These are phyloP conservation scores for Apiospora marii DNA, from an alignment of 2,329 filamentous ascomycete species.

Conservation along the genomic window DNA sequence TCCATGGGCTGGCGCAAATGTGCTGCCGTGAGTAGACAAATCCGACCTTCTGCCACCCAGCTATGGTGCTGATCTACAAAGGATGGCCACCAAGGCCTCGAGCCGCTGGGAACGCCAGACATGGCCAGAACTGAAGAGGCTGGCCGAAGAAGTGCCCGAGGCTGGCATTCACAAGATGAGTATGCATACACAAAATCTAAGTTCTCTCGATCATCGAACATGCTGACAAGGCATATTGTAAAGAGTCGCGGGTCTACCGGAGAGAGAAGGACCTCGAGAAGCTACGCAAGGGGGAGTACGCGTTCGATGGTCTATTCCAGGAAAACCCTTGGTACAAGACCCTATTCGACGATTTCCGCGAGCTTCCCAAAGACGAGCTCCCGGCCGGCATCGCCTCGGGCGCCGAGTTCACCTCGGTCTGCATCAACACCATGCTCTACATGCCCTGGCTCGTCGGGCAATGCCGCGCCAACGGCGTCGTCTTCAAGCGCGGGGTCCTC, in stretches of 20 bases:
- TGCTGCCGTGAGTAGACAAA: constrained; percentile 39
- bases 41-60: constrained; percentile 17
- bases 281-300: constrained; percentile 47
- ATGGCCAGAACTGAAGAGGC: constrained; percentile 40
- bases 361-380: constrained; percentile 65
- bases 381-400: constrained; percentile 73
- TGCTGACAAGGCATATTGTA: not conserved
- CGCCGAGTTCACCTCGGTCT: constrained; percentile 82
- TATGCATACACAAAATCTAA: constrained; percentile 28
- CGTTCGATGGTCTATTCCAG: constrained; percentile 72
- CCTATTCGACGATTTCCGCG: constrained; percentile 74
- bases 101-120: constrained; percentile 42
- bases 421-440: constrained; percentile 90
- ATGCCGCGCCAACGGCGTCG: constrained; percentile 76
- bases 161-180: constrained; percentile 44
- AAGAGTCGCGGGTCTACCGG: constrained; percentile 58
- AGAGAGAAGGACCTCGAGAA: constrained; percentile 67
- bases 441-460: constrained; percentile 85
- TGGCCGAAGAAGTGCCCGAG: constrained; percentile 43
- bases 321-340: constrained; percentile 77
- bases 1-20: constrained; percentile 43
- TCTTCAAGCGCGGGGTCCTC: constrained; percentile 69
- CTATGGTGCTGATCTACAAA: constrained; percentile 22
- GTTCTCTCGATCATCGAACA: constrained; percentile 2
- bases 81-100: constrained; percentile 39